These are phyloP conservation scores for Macadamia integrifolia DNA, from an alignment of 164 flowering plant species.

Conservation along the genomic window DNA sequence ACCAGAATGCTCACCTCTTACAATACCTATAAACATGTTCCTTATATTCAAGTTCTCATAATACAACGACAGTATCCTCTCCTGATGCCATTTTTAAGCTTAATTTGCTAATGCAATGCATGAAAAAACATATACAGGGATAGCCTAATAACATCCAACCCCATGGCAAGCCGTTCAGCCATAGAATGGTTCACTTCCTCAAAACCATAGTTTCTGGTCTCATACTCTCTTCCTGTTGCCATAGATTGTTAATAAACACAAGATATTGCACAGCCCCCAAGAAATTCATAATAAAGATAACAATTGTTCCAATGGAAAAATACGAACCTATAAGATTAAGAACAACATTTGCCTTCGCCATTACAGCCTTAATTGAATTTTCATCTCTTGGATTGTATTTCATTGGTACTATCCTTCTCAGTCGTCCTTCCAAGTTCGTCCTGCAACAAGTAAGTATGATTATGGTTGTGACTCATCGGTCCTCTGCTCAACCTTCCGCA, in stretches of 20 bases:
- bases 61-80: no score
- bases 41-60: no score
- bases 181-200: constrained; percentile 84
- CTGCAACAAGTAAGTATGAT: no score
- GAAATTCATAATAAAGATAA: constrained; percentile 1
- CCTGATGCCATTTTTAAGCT: no score
- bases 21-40: no score
- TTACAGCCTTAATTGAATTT: constrained; percentile 82
- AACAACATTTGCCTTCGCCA: constrained; percentile 99
- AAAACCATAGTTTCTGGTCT: constrained; percentile 88
- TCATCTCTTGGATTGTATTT: constrained; percentile 93
- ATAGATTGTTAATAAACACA: background rate
- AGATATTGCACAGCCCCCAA: constrained; percentile 3
- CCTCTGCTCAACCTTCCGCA: no score
- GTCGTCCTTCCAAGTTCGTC: no score
- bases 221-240: constrained; percentile 81
- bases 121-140: no score
- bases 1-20: no score
- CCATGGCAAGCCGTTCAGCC: constrained; percentile 74
- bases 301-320: constrained; percentile 3
- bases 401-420: constrained; percentile 99
- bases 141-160: no score
- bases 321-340: constrained; percentile 83
- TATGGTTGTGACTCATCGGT: no score
- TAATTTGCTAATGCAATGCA: no score